A percentile compares a stretch with the other conserved stretches of the same genome.
phyloP scores from a whole-genome alignment of 2,329 filamentous ascomycete species.

The Beauveria pseudobassiana region DNA sequence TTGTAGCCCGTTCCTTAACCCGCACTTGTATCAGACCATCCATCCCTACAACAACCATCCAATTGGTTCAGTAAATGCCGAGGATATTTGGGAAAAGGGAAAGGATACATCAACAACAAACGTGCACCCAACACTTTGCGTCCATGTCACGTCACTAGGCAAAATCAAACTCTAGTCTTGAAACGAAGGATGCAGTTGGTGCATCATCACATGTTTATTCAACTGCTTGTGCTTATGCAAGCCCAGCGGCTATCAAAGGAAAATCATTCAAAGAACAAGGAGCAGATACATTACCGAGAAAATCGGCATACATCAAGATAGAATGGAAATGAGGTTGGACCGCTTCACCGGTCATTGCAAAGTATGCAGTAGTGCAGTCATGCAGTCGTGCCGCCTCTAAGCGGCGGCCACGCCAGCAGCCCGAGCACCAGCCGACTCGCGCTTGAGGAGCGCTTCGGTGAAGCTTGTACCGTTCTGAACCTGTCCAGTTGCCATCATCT shows the following conservation, averaged over 20 bases:
- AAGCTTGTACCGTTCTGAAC: conserved; percentile 30
- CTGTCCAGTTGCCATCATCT: conserved; percentile 44
- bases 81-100: background rate
- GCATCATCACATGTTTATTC: conserved; percentile 6
- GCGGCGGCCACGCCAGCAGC: conserved; percentile 23
- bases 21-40: background rate
- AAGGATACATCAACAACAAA: background rate
- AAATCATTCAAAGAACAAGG: background rate
- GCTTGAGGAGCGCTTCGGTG: conserved; percentile 53
- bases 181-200: no score
- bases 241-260: background rate
- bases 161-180: background rate
- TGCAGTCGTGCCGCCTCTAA: background rate
- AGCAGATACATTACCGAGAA: background rate
- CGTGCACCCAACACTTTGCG: background rate
- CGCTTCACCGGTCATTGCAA: background rate
- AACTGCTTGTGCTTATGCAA: background rate
- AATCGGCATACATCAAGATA: background rate
- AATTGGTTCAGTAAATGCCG: conserved; percentile 2
- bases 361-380: background rate
- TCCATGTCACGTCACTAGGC: background rate
- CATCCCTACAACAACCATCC: background rate
- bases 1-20: background rate
- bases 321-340: conserved; percentile 2
- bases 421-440: conserved; percentile 34